Conservation (phyloP, 768 basidiomycete genomes). For the Lactarius hatsudake region DNA sequence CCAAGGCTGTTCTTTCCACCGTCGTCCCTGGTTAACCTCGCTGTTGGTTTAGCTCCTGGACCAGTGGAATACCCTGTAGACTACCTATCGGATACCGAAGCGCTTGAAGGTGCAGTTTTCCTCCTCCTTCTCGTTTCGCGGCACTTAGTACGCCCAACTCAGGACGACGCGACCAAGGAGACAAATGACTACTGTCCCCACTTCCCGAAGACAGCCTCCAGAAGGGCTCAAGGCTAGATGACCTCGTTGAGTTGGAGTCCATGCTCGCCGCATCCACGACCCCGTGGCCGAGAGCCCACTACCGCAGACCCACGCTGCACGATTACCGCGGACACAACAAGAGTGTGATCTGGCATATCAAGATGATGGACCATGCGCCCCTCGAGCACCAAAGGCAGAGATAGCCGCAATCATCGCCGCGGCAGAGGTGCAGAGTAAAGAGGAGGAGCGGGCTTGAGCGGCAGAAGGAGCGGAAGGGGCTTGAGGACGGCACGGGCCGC, state of each 20-base stretch:
- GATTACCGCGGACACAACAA: not conserved
- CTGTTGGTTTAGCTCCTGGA: constrained; percentile 55
- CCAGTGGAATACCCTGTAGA: constrained; percentile 60
- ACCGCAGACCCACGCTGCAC: no score
- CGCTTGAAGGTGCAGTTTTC: constrained; percentile 42
- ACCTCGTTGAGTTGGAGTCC: constrained; percentile 20
- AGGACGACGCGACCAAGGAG: constrained; percentile 33
- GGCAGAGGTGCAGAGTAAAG: no score
- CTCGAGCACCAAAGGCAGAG: constrained; percentile 30
- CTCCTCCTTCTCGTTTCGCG: not conserved
- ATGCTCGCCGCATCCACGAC: not conserved
- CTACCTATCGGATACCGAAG: constrained; percentile 6
- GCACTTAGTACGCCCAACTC: not conserved
- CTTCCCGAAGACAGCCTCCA: constrained; percentile 24
- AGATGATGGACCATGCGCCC: constrained; percentile 2
- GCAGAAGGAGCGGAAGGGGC: no score
- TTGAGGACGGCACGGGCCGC: no score
- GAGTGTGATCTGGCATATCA: not conserved
- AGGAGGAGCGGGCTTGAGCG: no score
- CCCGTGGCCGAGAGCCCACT: not conserved
- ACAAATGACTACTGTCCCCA: constrained; percentile 12
- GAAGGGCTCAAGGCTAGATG: constrained; percentile 29
- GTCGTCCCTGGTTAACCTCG: not conserved
- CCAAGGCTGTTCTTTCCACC: not conserved
- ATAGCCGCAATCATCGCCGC: constrained; percentile 44